Evolutionary conservation across 306 rosid genomes (phyloP).

Genomic region (Vigna hirtella): DNA sequence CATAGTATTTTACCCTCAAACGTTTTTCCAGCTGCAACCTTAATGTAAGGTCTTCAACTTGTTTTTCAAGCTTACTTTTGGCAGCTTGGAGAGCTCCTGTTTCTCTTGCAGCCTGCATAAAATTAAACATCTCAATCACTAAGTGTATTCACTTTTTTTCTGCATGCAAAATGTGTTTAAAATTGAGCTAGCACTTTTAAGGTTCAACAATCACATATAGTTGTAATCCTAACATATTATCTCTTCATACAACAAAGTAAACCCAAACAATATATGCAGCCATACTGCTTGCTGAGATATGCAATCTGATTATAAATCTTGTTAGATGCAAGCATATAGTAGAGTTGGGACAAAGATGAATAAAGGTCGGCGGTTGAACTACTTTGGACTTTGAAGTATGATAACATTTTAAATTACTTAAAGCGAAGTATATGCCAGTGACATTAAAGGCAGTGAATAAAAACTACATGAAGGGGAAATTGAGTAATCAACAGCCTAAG

Average conservation of each 20-base stretch:
- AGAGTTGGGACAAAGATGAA: neutral
- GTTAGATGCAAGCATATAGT: neutral
- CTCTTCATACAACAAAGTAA: neutral
- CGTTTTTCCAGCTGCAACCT: conserved; percentile 89
- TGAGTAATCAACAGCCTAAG: too few relatives aligned
- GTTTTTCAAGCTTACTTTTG: conserved; percentile 87
- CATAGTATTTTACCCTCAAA: conserved; percentile 64
- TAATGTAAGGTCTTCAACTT: conserved; percentile 84
- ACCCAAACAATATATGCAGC: conserved; percentile 21
- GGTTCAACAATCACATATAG: conserved; percentile 3
- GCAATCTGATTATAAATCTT: neutral
- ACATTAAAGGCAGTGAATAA: too few relatives aligned
- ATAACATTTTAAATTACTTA: too few relatives aligned
- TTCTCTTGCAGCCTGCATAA: conserved; percentile 82
- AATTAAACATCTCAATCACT: conserved; percentile 11
- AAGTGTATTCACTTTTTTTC: neutral
- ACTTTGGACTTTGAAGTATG: too few relatives aligned
- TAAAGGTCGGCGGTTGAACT: too few relatives aligned
- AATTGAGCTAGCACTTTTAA: neutral
- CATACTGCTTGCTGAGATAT: neutral
- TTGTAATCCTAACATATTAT: neutral
- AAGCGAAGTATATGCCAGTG: too few relatives aligned
- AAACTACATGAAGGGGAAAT: too few relatives aligned
- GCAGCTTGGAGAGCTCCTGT: conserved; percentile 96
- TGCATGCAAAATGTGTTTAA: neutral